A percentile compares a stretch with the other conserved stretches of the same genome.
phyloP scores from a whole-genome alignment of 78 protist species.

The Ministeria vibrans region DNA sequence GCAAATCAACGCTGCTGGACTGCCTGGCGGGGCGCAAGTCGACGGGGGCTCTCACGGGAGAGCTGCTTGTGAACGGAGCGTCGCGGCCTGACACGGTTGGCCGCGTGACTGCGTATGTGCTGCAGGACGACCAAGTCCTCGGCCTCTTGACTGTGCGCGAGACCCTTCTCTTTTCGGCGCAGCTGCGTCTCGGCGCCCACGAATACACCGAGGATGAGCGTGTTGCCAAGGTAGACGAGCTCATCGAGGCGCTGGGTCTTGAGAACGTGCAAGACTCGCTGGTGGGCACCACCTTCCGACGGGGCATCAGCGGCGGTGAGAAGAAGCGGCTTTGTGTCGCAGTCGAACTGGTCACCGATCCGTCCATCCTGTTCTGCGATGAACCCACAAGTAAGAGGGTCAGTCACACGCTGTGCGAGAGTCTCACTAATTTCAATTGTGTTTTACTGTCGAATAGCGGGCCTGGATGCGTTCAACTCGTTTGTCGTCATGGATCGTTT shows the following conservation, averaged over 20 bases:
- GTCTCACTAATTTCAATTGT: neutral
- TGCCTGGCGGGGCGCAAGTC: neutral
- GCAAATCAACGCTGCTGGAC: constrained; percentile 29
- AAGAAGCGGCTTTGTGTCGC: constrained; percentile 42
- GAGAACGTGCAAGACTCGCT: neutral
- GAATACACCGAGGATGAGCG: neutral
- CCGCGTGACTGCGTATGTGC: constrained; percentile 14
- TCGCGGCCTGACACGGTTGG: neutral
- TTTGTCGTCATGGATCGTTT: neutral
- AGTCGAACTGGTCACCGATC: constrained; percentile 43
- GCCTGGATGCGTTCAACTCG: constrained; percentile 1
- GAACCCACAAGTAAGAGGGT: neutral
- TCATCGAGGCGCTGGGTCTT: constrained; percentile 16
- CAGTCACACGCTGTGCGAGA: neutral
- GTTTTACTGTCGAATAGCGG: neutral
- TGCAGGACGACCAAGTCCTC: constrained; percentile 48
- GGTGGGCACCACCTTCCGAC: constrained; percentile 9
- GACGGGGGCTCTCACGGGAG: neutral
- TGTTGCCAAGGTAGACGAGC: neutral
- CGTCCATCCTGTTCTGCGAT: constrained; percentile 8
- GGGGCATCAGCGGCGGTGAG: constrained; percentile 74
- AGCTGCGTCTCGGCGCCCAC: constrained; percentile 40
- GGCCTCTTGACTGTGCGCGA: constrained; percentile 50
- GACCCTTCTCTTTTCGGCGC: constrained; percentile 34
- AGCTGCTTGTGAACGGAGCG: constrained; percentile 10